These are phyloP conservation scores for Amanita rimosa DNA, from an alignment of 768 basidiomycete genomes.

Conservation along the genomic window DNA sequence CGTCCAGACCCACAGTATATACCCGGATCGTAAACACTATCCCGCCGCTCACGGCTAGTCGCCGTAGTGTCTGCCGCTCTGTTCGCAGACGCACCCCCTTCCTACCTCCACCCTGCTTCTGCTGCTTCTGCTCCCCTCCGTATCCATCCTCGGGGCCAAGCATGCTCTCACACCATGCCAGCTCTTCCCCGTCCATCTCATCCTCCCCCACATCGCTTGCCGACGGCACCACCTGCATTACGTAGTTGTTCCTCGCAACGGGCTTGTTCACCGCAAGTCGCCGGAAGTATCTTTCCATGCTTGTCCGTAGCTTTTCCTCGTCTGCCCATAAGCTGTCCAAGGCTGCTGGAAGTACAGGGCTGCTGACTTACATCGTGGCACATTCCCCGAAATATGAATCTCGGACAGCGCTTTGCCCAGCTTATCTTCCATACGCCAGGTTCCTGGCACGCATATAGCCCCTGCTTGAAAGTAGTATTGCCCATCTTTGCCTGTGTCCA, in stretches of 20 bases:
- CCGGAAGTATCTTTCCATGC: slow-evolving; percentile 62
- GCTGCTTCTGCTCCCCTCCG: slow-evolving; percentile 10
- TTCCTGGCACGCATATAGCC: slow-evolving; percentile 60
- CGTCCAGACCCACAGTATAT: slow-evolving; percentile 44
- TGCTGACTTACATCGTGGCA: slow-evolving; percentile 52
- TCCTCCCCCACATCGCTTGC: slow-evolving; percentile 2
- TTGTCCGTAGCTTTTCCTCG: slow-evolving; percentile 47
- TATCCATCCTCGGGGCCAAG: slow-evolving; percentile 43
- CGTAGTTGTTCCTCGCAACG: slow-evolving; percentile 63
- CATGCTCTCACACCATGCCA: slow-evolving; percentile 50
- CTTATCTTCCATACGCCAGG: slow-evolving; percentile 71
- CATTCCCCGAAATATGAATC: slow-evolving; percentile 59
- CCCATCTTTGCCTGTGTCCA: slow-evolving; percentile 44
- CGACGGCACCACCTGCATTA: slow-evolving; percentile 21
- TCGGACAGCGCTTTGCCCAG: slow-evolving; percentile 62
- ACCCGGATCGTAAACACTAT: slow-evolving; percentile 63
- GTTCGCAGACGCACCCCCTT: slow-evolving; percentile 40
- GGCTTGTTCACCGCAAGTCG: slow-evolving; percentile 57
- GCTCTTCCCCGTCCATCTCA: slow-evolving; percentile 47
- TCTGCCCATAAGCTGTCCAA: slow-evolving; percentile 21
- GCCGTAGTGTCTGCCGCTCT: slow-evolving; percentile 57
- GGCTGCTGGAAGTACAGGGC: slow-evolving; percentile 1
- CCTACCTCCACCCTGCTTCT: slow-evolving; percentile 11
- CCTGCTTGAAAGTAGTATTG: slow-evolving; percentile 69
- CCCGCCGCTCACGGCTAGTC: slow-evolving; percentile 52